phyloP scores from a whole-genome alignment of 1,284 basidiomycete species.

The Naganishia liquefaciens region DNA sequence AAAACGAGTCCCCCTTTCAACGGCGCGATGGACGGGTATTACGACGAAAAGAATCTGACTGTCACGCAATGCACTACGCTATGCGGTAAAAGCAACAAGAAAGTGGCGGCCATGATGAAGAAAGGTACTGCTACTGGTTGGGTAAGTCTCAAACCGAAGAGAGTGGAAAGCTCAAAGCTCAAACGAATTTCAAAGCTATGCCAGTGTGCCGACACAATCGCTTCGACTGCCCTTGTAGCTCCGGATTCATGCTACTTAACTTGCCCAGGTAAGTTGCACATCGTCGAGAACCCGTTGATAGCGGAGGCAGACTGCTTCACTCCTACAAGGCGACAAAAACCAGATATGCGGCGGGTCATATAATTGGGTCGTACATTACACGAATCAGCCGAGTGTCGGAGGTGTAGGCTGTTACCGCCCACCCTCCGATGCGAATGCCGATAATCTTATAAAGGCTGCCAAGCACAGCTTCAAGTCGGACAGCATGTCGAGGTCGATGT shows the following conservation, averaged over 20 bases:
- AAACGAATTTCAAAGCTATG: slow-evolving; percentile 15
- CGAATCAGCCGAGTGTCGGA: slow-evolving; percentile 3
- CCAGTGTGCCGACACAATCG: slow-evolving; percentile 36
- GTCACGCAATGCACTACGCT: slow-evolving; percentile 34
- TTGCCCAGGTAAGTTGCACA: slow-evolving; percentile 33
- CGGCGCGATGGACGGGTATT: slow-evolving; percentile 5
- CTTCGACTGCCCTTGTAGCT: neutral
- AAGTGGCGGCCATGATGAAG: slow-evolving; percentile 10
- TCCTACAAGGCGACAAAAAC: slow-evolving; percentile 40
- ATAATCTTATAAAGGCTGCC: neutral
- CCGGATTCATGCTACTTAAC: slow-evolving; percentile 29
- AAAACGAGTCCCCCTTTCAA: slow-evolving; percentile 30
- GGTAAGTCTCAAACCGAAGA: neutral
- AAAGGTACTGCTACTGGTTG: neutral
- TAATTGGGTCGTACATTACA: slow-evolving; percentile 29
- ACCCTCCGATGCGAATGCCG: neutral
- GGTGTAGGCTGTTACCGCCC: slow-evolving; percentile 24
- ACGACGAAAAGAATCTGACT: slow-evolving; percentile 27
- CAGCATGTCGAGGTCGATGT: slow-evolving; percentile 36
- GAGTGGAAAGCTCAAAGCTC: neutral
- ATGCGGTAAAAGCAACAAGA: slow-evolving; percentile 31
- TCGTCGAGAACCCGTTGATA: neutral
- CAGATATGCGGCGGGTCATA: slow-evolving; percentile 41
- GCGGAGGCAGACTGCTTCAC: no score
- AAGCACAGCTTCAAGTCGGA: slow-evolving; percentile 10